A percentile compares a stretch with the other conserved stretches of the same genome.
These are phyloP conservation scores for Lepidium aucheri DNA, from an alignment of 345 rosid genomes.

Conservation along the genomic window DNA sequence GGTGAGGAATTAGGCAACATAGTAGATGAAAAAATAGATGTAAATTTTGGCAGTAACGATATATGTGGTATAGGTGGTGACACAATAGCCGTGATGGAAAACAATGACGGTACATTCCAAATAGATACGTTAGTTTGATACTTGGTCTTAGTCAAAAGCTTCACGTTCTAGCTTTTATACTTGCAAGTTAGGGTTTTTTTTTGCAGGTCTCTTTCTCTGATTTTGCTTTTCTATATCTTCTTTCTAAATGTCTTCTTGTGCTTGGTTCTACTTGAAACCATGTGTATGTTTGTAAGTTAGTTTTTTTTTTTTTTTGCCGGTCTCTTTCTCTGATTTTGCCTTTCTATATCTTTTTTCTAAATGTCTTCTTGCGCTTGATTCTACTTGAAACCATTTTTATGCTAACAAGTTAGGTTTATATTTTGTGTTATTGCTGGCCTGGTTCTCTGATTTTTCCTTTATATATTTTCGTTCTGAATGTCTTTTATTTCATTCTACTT, in stretches of 20 bases:
- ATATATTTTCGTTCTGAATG: not conserved
- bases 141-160: not conserved
- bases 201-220: not conserved
- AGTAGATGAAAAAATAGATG: no score
- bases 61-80: no score
- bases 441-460: not conserved
- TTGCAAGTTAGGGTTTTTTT: not conserved
- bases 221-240: not conserved
- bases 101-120: no score
- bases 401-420: no score
- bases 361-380: not conserved
- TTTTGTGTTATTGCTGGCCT: not conserved
- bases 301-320: not conserved
- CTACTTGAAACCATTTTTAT: no score
- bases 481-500: not conserved
- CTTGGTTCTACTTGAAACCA: no score
- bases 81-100: no score
- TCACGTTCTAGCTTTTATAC: not conserved
- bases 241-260: not conserved
- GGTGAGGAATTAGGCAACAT: no score
- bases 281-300: not conserved
- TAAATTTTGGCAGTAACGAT: no score
- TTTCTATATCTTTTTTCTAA: not conserved
- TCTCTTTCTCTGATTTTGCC: no score
- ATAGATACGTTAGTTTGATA: not conserved